These are phyloP conservation scores for Phytopythium aichiense DNA, from an alignment of 352 stramenopile genomes.

Conservation along the genomic window DNA sequence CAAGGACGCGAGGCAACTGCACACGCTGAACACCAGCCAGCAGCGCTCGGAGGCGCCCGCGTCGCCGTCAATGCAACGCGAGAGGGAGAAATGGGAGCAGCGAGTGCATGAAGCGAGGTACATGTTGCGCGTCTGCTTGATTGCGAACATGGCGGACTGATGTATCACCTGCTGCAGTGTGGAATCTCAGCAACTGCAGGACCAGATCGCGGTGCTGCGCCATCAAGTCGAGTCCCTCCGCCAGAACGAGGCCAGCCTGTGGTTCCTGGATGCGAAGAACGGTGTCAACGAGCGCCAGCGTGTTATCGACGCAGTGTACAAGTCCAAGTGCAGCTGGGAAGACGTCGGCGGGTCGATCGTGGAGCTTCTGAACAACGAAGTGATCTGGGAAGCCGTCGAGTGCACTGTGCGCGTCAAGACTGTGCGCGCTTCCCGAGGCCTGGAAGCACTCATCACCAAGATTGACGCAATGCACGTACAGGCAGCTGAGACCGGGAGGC, in stretches of 20 bases:
- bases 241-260: constrained; percentile 23
- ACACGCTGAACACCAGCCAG: background rate
- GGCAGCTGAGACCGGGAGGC: background rate
- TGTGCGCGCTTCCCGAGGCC: constrained; percentile 25
- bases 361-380: constrained; percentile 62
- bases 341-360: constrained; percentile 47
- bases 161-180: constrained; percentile 6
- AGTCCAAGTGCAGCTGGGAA: constrained; percentile 48
- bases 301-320: constrained; percentile 50
- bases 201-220: constrained; percentile 36
- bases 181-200: constrained; percentile 47
- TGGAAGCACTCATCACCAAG: constrained; percentile 43
- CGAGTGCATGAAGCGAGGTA: constrained; percentile 43
- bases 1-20: background rate
- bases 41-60: background rate
- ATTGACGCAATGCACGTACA: constrained; percentile 18
- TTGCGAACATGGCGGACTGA: background rate
- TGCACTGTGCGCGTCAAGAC: constrained; percentile 40
- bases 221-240: constrained; percentile 33
- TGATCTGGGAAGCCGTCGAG: constrained; percentile 55
- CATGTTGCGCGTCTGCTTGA: background rate
- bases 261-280: constrained; percentile 38
- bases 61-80: constrained; percentile 25
- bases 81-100: constrained; percentile 71
- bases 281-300: constrained; percentile 45